Evolutionary conservation across 2,329 filamentous ascomycete species (phyloP).

Genomic region (Bipolaris bicolor): DNA sequence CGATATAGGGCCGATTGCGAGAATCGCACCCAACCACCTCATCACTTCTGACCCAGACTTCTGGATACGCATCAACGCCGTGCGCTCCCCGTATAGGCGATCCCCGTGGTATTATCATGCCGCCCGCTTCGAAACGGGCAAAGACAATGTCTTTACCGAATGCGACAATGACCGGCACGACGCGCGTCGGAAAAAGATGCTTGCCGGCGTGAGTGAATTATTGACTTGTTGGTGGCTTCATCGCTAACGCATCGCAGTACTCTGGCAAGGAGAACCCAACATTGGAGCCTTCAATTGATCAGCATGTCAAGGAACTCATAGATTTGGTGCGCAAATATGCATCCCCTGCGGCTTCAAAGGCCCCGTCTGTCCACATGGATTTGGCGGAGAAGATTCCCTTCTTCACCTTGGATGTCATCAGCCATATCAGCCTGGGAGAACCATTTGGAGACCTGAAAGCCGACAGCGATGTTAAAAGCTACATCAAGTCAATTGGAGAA

Average conservation of each 20-base stretch:
- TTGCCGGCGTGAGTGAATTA: conserved; percentile 51
- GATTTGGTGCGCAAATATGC: conserved; percentile 58
- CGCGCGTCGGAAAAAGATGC: conserved; percentile 55
- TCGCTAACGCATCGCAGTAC: conserved; percentile 49
- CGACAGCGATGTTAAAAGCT: conserved; percentile 56
- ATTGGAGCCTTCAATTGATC: conserved; percentile 59
- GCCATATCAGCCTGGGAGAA: conserved; percentile 59
- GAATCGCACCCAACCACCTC: conserved; percentile 58
- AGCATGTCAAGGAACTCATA: conserved; percentile 55
- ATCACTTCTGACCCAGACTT: conserved; percentile 58
- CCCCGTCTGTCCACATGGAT: conserved; percentile 52
- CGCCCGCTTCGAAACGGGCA: conserved; percentile 60
- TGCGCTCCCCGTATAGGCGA: conserved; percentile 51
- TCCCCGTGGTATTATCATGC: conserved; percentile 49
- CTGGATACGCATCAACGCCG: conserved; percentile 51
- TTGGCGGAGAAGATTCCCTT: conserved; percentile 56
- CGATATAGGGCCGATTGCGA: conserved; percentile 50
- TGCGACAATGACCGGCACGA: conserved; percentile 58
- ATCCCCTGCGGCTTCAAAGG: conserved; percentile 20
- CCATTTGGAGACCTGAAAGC: conserved; percentile 59
- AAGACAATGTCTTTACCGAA: conserved; percentile 62
- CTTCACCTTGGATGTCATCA: conserved; percentile 64
- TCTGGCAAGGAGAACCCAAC: conserved; percentile 61
- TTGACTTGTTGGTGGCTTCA: background rate
- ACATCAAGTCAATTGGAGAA: conserved; percentile 54